Base-by-base conservation (phyloP, 2,329 filamentous ascomycete species). In the Hymenoscyphus repandus region DNA sequence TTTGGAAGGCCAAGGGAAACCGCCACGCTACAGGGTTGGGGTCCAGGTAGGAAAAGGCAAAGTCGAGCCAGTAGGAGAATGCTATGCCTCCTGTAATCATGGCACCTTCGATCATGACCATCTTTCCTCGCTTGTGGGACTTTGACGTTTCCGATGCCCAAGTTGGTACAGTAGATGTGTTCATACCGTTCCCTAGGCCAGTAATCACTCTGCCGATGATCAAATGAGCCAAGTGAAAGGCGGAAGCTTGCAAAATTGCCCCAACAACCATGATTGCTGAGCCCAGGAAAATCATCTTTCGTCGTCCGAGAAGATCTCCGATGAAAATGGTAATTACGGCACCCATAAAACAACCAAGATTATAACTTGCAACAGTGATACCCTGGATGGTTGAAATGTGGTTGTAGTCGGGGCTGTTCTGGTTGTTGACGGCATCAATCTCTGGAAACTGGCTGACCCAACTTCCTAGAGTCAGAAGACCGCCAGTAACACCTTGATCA, bases 101-200 rank as follows among this genome's bases (percentile, higher is more conserved):
- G 5, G 77, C 76, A 15, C 78, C 78, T 61, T 82, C 78, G 42
- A 82, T 73, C 76, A 81, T 80, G 62, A 83, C 77, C 22, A 81
- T 68, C 57, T 78, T 79, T n/a, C 78, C 79, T 44, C 79, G 71
- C 58, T 79, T 77, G 58, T 82, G 75, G 2, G 77, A 69, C 13
- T 73, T 74, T 36, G 77, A 80, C 4, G 75, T 79, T 62, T 83
- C 80, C 0, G 78, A 79, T 52, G 82, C 78, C 79, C 79, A 83
- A 44, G 78, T 81, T 3, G 79, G 79, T 2, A 75, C 70, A 15
- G 69, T 72, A 5, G 69, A 72, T 1, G 72, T 74, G 53, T 74
- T 74, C 61, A 74, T 72, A 13, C 76, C 76, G 57, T 76, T 75
- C 1, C 75, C 74, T 50, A 78, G 68, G 6, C 74, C 77, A 2